These are phyloP conservation scores for Rhodotorula sp. DNA, from an alignment of 1,284 basidiomycete genomes.

Conservation along the genomic window DNA sequence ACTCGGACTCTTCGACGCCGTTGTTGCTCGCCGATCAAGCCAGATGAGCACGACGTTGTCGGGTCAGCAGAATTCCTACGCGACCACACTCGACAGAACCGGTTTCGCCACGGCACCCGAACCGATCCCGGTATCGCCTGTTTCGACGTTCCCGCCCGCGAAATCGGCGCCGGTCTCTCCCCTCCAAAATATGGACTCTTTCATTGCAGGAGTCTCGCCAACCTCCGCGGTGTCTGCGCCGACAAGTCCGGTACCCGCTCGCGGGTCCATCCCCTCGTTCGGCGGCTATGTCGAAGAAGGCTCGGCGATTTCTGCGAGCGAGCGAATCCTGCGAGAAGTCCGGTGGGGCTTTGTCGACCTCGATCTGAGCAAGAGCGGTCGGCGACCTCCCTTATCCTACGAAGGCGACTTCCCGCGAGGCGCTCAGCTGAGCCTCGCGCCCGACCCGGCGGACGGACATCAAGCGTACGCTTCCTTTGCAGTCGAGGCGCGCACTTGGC, in stretches of 20 bases:
- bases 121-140: no score
- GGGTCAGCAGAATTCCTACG: no score
- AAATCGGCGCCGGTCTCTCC: no score
- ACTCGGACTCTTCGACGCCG: neutral
- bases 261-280: constrained; percentile 8
- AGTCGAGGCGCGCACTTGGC: constrained; percentile 35
- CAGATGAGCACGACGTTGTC: neutral
- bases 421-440: constrained; percentile 21
- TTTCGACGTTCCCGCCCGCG: no score
- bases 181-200: neutral
- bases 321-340: constrained; percentile 19
- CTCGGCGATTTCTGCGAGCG: constrained; percentile 2
- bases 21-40: neutral
- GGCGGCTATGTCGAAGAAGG: constrained; percentile 27
- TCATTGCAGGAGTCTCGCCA: neutral
- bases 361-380: neutral
- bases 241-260: neutral
- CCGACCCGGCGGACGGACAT: constrained; percentile 50
- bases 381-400: constrained; percentile 19
- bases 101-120: no score
- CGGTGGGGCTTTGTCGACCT: constrained; percentile 29
- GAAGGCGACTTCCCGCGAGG: constrained; percentile 31
- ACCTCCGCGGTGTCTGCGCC: neutral
- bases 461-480: constrained; percentile 39
- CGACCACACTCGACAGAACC: no score